Evolutionary conservation across 257 asterid genomes (phyloP).

Genomic region (Solanum etuberosum): DNA sequence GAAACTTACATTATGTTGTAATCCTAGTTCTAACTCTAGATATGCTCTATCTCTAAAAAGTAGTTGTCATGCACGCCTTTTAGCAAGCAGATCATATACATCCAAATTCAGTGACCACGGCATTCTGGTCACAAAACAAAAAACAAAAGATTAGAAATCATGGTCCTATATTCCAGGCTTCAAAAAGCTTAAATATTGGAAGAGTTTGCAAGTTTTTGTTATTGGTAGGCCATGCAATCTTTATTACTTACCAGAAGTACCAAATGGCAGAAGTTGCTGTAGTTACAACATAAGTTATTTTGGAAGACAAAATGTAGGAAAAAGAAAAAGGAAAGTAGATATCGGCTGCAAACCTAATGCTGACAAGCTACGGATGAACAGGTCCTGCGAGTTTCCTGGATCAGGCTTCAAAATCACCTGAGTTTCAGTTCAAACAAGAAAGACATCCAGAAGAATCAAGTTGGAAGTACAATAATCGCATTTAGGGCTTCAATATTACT

Average conservation of each 20-base stretch:
- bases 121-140: not conserved
- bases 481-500: not conserved
- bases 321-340: not conserved
- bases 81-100: not conserved
- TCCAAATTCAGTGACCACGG: not conserved
- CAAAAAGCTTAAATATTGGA: not conserved
- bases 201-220: not conserved
- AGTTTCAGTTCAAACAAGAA: constrained; percentile 19
- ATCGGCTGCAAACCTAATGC: constrained; percentile 58
- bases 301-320: not conserved
- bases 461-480: not conserved
- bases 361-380: constrained; percentile 89
- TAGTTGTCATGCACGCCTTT: not conserved
- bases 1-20: not conserved
- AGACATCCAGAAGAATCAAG: not conserved
- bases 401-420: constrained; percentile 99
- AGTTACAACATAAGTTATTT: not conserved
- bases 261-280: not conserved
- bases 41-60: not conserved
- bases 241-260: not conserved
- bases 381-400: constrained; percentile 96
- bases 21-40: not conserved
- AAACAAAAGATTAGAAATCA: not conserved
- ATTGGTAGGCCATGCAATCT: not conserved
- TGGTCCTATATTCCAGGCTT: not conserved